Evolutionary conservation across 2,329 filamentous ascomycete genomes (phyloP).

Genomic region (Sodiomyces alkalinus): DNA sequence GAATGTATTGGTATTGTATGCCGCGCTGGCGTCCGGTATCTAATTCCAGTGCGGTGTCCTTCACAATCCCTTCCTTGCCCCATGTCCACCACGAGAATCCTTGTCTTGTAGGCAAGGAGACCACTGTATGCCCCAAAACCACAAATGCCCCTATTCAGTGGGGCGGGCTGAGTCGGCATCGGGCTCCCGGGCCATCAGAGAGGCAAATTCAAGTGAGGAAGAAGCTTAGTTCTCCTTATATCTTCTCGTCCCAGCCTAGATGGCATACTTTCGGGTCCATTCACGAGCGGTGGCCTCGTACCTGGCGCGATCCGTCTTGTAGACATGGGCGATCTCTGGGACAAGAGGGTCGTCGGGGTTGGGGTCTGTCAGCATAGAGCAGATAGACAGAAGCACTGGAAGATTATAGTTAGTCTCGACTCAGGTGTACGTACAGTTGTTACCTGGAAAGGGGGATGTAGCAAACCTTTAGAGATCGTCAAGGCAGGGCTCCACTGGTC

Average conservation of each 20-base stretch:
- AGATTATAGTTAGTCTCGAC: constrained; percentile 3
- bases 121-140: too few relatives aligned
- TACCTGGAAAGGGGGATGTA: background rate
- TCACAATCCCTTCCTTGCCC: too few relatives aligned
- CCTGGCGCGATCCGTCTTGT: constrained; percentile 93
- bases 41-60: too few relatives aligned
- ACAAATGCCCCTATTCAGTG: too few relatives aligned
- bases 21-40: too few relatives aligned
- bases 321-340: constrained; percentile 96
- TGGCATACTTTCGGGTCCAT: constrained; percentile 98
- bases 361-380: constrained; percentile 98
- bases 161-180: too few relatives aligned
- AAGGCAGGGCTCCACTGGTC: constrained; percentile 98
- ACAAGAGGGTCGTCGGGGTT: constrained; percentile 98
- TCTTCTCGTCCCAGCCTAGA: constrained; percentile 36
- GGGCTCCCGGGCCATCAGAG: too few relatives aligned
- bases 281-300: constrained; percentile 95
- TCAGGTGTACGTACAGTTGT: constrained; percentile 1
- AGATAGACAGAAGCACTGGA: constrained; percentile 89
- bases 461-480: constrained; percentile 91
- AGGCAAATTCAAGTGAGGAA: too few relatives aligned
- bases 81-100: too few relatives aligned
- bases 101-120: too few relatives aligned
- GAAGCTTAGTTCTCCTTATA: too few relatives aligned
- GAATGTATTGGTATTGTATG: too few relatives aligned